Base-by-base conservation (phyloP, 139 green algal species). In the Raphidocelis subcapitata region DNA sequence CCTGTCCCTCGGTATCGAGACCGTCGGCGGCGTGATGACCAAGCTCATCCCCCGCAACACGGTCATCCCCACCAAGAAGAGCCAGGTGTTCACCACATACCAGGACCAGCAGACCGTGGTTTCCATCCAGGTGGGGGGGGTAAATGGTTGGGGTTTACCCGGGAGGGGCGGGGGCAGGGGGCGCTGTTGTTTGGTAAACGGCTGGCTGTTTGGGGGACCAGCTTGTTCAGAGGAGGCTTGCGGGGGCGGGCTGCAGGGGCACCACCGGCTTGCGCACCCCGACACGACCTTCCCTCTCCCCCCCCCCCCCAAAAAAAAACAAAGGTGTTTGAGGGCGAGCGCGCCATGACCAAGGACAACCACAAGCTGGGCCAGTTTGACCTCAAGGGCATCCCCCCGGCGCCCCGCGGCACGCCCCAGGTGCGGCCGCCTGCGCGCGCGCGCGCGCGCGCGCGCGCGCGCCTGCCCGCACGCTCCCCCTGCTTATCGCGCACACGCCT, bases 61-160 rank as follows among this genome's bases (percentile, higher is more conserved):
- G 47, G 86, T 88, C 28, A 92, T 81, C 46, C 96, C 96, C 67
- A 99, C 96, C 75, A 98, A 99, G 89, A 99, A 99, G 89, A 90
- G 77, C 32, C 94, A 99, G 91, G 91, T 88, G 32, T 99, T 99
- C 91, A 97, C 95, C 76, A 99, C 96, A 18, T 98, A 98, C 89
- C 88, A 97, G 84, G 96, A 99, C 83, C 83, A 98, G 67, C 96
- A 99, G 84, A 88, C 83, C 49, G 95, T 88, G 21, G 92, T 97
- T 65, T 90, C 85, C 35, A 97, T 97, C 74, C 84, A 96, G 88
- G 89, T 92, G 55, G 0, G 66, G 46, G 23, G 51, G 23, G 51
- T 59, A 23, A 59, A n/a, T n/a, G n/a, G n/a, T n/a, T n/a, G n/a
- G n/a, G n/a, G n/a, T n/a, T n/a, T n/a, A n/a, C n/a, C n/a, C n/a